These are phyloP conservation scores for Hydnomerulius pinastri DNA, from an alignment of 768 basidiomycete species.

Conservation along the genomic window DNA sequence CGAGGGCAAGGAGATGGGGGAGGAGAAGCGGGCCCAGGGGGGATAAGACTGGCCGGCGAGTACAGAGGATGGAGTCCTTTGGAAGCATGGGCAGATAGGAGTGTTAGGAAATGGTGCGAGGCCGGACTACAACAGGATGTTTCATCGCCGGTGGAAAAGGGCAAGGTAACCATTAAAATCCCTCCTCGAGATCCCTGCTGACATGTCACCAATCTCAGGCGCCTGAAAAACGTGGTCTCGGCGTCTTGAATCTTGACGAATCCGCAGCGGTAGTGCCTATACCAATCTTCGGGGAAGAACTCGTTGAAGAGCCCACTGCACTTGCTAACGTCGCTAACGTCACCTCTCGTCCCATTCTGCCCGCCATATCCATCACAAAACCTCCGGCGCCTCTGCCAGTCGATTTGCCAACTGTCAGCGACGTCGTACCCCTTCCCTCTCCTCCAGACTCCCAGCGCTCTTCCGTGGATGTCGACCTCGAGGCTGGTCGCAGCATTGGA, in stretches of 20 bases:
- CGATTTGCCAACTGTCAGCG: conserved; percentile 62
- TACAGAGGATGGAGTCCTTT: conserved; percentile 92
- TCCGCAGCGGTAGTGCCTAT: conserved; percentile 64
- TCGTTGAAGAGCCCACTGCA: conserved; percentile 19
- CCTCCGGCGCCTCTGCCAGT: conserved; percentile 73
- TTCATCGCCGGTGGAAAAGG: conserved; percentile 41
- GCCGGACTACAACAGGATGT: conserved; percentile 66
- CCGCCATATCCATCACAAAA: conserved; percentile 66
- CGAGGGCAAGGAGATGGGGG: conserved; percentile 79
- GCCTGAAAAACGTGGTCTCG: conserved; percentile 46
- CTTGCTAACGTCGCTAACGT: conserved; percentile 26
- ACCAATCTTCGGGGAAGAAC: conserved; percentile 51
- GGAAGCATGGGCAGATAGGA: conserved; percentile 92
- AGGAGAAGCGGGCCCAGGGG: conserved; percentile 69
- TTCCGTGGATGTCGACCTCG: conserved; percentile 38
- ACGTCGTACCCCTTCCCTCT: conserved; percentile 50
- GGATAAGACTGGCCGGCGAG: conserved; percentile 76
- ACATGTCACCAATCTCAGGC: conserved; percentile 31
- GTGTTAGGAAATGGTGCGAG: conserved; percentile 84
- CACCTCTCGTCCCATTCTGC: conserved; percentile 34
- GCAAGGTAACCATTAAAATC: conserved; percentile 44
- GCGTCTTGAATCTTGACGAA: conserved; percentile 41
- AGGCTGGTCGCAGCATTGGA: conserved; percentile 41
- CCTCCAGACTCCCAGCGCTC: conserved; percentile 45
- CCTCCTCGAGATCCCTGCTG: conserved; percentile 11